Base-by-base conservation (phyloP, 345 rosid species). In the Hibiscus tridactylites region DNA sequence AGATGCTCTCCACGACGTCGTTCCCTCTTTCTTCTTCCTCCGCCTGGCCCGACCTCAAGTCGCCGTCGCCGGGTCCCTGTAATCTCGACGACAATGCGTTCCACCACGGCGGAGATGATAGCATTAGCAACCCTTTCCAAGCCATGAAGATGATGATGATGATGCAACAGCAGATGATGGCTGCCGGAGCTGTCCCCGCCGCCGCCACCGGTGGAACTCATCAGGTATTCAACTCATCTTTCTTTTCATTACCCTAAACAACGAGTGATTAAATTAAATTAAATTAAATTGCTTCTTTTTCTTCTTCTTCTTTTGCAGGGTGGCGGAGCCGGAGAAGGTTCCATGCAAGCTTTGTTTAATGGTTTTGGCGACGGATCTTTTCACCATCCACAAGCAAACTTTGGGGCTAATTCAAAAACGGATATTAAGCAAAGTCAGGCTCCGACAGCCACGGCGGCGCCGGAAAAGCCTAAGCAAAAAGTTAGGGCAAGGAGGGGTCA, bases 401-500 rank as follows among this genome's bases (percentile, higher is more conserved):
- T 75, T 49, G 85, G 87, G 24, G 80, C 82, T 62, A 57, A 78
- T 42, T 78, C 60, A 81, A 53, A 39, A 67, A 67, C 81, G 29
- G 79, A 65, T 67, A 61, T 73, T 75, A 77, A 73, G 81, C 70
- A 86, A 77, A 74, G 76, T 68, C 84, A 79, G 74, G 81, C 86
- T 9, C 82, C 93, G 2, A 82, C 81, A 6, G 81, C 81, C 15
- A 7, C 15, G n/a, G 9, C 92, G 6, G 83, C 82, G 7, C 90
- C 59, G 10, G 59, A 54, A 54, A 54, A 88, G 63, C 91, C 92
- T 0, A 90, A 79, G 77, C 98, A 88, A 57, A 83, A 92, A 71
- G 89, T 89, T 19, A 81, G 99, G 76, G 99, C 99, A n/a, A 78
- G 99, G 74, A 85, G 99, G 83, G 99, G 99, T 67, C 99, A 95